Conservation (phyloP, 352 stramenopile genomes). For the Phytopythium vexans region DNA sequence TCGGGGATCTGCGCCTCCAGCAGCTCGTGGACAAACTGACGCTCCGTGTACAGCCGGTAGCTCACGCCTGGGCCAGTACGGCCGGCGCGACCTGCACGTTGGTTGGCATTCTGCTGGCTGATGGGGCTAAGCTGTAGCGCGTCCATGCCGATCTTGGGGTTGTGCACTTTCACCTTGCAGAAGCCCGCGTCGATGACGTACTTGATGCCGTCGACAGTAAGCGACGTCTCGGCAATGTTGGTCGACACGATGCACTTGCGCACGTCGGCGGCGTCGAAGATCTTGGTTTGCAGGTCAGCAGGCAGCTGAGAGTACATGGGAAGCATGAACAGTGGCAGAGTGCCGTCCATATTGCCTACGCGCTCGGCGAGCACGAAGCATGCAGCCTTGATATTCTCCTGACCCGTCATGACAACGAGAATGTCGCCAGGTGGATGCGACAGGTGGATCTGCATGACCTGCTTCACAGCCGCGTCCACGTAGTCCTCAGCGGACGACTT, state of each 20-base stretch:
- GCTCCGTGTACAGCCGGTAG: slow-evolving; percentile 97
- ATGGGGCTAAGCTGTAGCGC: slow-evolving; percentile 95
- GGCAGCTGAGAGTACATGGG: slow-evolving; percentile 99
- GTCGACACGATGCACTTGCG: slow-evolving; percentile 98
- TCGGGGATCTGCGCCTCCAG: slow-evolving; percentile 97
- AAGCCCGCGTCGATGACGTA: slow-evolving; percentile 98
- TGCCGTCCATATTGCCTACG: slow-evolving; percentile 88
- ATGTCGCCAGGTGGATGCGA: slow-evolving; percentile 96
- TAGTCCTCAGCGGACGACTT: slow-evolving; percentile 97
- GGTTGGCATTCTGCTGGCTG: slow-evolving; percentile 97
- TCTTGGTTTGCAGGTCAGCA: slow-evolving; percentile 97
- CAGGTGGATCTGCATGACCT: slow-evolving; percentile 98
- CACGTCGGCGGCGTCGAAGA: slow-evolving; percentile 94
- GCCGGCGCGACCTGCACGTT: slow-evolving; percentile 93
- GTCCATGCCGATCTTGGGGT: slow-evolving; percentile 99
- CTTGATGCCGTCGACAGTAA: slow-evolving; percentile 96
- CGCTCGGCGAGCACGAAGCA: slow-evolving; percentile 94
- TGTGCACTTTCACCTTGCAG: slow-evolving; percentile 99
- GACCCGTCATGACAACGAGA: slow-evolving; percentile 99
- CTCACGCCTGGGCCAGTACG: slow-evolving; percentile 89
- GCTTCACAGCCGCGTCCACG: slow-evolving; percentile 97
- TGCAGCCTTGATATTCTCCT: slow-evolving; percentile 98
- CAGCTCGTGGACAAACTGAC: slow-evolving; percentile 96
- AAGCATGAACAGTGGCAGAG: slow-evolving; percentile 94
- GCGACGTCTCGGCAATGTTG: slow-evolving; percentile 97